These are phyloP conservation scores for Ogataea allantospora DNA, from an alignment of 805 yeast species.

Conservation along the genomic window DNA sequence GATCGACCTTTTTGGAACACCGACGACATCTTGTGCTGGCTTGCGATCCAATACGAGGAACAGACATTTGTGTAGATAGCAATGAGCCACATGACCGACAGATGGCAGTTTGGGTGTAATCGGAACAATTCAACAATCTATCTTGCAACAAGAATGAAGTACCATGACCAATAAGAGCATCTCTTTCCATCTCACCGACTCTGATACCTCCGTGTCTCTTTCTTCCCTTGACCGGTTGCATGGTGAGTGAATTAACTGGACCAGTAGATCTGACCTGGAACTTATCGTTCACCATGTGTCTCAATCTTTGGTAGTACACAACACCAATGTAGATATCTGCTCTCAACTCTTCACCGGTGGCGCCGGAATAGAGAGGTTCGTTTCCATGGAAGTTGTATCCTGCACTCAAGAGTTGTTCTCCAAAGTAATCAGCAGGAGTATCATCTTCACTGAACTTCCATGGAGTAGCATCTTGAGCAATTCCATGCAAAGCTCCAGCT, in stretches of 20 bases:
- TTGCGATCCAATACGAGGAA: constrained; percentile 83
- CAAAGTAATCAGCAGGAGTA: constrained; percentile 97
- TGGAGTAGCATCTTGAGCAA: constrained; percentile 96
- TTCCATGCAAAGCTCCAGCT: constrained; percentile 96
- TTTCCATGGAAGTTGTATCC: constrained; percentile 98
- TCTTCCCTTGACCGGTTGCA: constrained; percentile 99
- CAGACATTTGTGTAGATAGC: constrained; percentile 83
- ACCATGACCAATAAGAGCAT: constrained; percentile 98
- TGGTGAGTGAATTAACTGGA: constrained; percentile 92
- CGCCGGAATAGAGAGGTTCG: constrained; percentile 99
- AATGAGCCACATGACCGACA: constrained; percentile 94
- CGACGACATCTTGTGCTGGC: constrained; percentile 85
- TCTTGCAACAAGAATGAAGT: constrained; percentile 93
- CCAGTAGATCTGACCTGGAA: constrained; percentile 99
- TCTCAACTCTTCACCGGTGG: constrained; percentile 94
- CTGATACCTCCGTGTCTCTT: constrained; percentile 99
- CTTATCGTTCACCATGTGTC: constrained; percentile 99
- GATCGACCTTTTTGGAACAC: constrained; percentile 74
- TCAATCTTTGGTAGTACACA: constrained; percentile 94
- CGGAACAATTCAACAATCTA: constrained; percentile 90
- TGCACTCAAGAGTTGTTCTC: constrained; percentile 81
- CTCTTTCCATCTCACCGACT: constrained; percentile 99
- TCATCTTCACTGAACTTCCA: constrained; percentile 90
- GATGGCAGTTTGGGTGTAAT: constrained; percentile 85
- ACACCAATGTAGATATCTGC: constrained; percentile 96